Base-by-base conservation (phyloP, 1,139 yeast species). In the Wickerhamiella pararugosa region DNA sequence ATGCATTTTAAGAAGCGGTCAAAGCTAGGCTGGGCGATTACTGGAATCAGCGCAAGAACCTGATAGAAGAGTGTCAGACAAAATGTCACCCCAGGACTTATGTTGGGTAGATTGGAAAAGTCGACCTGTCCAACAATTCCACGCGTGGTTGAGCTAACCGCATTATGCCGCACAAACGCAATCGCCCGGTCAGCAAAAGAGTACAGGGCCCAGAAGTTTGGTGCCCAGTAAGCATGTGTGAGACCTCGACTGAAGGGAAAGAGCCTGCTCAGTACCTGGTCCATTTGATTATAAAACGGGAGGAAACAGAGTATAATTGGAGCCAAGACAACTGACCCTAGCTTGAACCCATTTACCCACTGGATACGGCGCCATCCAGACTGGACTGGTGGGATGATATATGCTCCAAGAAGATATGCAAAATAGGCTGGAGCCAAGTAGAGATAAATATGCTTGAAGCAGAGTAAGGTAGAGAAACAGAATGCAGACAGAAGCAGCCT, bases 161-260 rank as follows among this genome's bases (percentile, higher is more conserved):
- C 51, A 9, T 67, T 48, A 1, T 48, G 44, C 65, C 63, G 53
- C 63, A 70, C 21, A 71, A 53, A 47, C 28, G 84, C 74, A 43
- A 87, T 65, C 0, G 78, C 56, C 46, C 94, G 69, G 60, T 90
- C 99, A n/a, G 70, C 49, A 51, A 83, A 80, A 1, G 96, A 82
- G 60, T 90, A 90, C 8, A 90, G 53, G 0, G 98, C 95, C 99
- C 99, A 90, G 42, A 86, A 66, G 53, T 90, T 90, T 4, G 98
- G 98, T 1, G 98, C 98, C 98, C 98, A 90, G 62, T 92, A 92
- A 0, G 97, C 96, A 60, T 92, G 98, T 5, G 96, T 90, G 34
- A 92, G 68, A 1, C 98, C 98, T 56, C 98, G 71, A 41, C 94
- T 80, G 57, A 90, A 90, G 5, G 98, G 98, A 61, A 90, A 90